phyloP scores from a whole-genome alignment of 345 rosid genomes.

The Alliaria petiolata region DNA sequence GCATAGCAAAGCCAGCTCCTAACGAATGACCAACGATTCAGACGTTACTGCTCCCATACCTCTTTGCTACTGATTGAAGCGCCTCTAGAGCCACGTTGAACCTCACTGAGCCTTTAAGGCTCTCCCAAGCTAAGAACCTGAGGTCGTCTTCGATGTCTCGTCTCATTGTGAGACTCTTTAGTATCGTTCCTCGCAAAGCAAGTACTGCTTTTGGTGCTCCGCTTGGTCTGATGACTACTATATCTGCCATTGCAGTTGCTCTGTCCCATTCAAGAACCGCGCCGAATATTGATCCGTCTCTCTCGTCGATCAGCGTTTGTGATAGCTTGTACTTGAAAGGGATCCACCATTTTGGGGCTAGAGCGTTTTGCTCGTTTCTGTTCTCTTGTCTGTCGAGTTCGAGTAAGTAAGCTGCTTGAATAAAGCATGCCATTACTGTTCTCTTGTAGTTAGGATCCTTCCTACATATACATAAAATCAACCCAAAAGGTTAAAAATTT shows the following conservation, averaged over 20 bases:
- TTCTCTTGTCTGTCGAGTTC: slow-evolving; percentile 92
- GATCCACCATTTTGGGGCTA: slow-evolving; percentile 95
- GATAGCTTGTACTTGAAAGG: slow-evolving; percentile 84
- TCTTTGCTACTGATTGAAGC: slow-evolving; percentile 55
- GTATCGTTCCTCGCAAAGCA: slow-evolving; percentile 79
- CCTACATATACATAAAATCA: slow-evolving; percentile 40
- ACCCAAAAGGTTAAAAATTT: neutral
- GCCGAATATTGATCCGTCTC: slow-evolving; percentile 88
- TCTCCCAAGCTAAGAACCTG: slow-evolving; percentile 94
- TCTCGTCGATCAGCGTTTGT: slow-evolving; percentile 63
- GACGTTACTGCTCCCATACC: slow-evolving; percentile 73
- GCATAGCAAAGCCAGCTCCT: slow-evolving; percentile 95
- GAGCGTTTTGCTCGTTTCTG: slow-evolving; percentile 54
- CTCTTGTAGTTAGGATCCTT: slow-evolving; percentile 89
- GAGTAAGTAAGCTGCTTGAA: slow-evolving; percentile 89
- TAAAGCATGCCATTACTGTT: slow-evolving; percentile 87
- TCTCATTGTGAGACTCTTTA: slow-evolving; percentile 74
- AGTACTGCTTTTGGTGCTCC: slow-evolving; percentile 91
- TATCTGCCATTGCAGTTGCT: slow-evolving; percentile 74
- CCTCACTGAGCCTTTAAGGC: slow-evolving; percentile 87
- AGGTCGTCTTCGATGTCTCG: slow-evolving; percentile 92
- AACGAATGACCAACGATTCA: slow-evolving; percentile 91
- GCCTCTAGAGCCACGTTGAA: slow-evolving; percentile 67
- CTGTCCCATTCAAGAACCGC: slow-evolving; percentile 92
- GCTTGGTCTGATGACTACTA: slow-evolving; percentile 75